Conservation (phyloP, 1,139 yeast genomes). For the Geotrichum macrosporum region DNA sequence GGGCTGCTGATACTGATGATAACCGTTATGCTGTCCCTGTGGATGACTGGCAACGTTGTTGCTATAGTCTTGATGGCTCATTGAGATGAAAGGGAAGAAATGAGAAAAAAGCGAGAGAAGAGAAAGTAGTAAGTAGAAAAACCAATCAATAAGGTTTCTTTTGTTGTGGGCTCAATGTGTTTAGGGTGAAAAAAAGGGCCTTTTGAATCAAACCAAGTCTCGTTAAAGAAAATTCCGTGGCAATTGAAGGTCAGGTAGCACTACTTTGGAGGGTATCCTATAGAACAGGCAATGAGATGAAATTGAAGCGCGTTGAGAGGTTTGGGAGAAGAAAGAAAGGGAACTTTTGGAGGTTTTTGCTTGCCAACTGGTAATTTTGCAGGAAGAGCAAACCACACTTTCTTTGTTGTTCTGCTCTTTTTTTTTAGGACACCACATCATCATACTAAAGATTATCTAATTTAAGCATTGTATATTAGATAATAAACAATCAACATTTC, state of each 20-base stretch:
- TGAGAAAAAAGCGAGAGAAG: background rate
- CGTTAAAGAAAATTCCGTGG: no score
- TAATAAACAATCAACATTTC: no score
- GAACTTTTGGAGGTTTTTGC: background rate
- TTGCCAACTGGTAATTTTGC: no score
- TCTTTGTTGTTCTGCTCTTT: background rate
- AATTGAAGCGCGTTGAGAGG: background rate
- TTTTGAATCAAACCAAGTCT: no score
- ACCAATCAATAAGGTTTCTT: slow-evolving; percentile 3
- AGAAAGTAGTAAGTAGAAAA: background rate
- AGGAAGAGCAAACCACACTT: background rate
- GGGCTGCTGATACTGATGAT: background rate
- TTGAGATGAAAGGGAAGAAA: background rate
- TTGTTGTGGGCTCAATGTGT: no score
- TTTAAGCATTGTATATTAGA: no score
- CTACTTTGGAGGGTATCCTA: no score
- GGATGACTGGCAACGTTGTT: slow-evolving; percentile 1
- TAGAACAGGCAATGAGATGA: background rate
- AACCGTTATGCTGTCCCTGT: background rate
- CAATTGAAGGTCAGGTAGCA: background rate
- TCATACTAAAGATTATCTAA: background rate
- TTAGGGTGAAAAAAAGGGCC: no score
- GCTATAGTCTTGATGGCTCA: slow-evolving; percentile 4
- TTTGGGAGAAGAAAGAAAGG: background rate
- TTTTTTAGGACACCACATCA: background rate